Evolutionary conservation across 768 basidiomycete genomes (phyloP).

Genomic region (Rhizopogon salebrosus): DNA sequence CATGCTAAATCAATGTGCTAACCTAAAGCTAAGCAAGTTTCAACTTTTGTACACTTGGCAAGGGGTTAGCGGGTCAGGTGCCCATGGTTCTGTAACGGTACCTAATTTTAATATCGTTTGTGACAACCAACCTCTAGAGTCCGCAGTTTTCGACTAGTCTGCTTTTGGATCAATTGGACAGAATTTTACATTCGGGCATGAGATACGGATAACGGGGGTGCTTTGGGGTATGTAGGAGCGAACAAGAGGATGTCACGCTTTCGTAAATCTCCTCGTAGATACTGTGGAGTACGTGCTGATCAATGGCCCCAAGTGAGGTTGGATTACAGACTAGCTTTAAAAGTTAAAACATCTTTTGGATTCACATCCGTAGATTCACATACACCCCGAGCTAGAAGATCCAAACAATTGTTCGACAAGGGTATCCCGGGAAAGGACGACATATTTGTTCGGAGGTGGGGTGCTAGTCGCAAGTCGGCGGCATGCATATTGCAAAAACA

Average conservation of each 20-base stretch:
- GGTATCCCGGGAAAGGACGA: no score
- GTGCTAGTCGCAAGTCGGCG: not conserved
- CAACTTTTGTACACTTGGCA: not conserved
- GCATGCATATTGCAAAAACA: not conserved
- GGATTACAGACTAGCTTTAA: not conserved
- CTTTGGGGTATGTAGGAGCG: not conserved
- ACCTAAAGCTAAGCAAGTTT: not conserved
- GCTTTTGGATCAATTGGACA: not conserved
- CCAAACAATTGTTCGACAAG: not conserved
- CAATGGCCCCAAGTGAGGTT: no score
- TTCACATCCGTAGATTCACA: no score
- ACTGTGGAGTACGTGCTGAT: not conserved
- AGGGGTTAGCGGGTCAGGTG: not conserved
- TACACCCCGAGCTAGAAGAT: not conserved
- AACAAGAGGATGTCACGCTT: not conserved
- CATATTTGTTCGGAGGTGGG: not conserved
- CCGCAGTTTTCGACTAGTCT: not conserved
- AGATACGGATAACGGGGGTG: not conserved
- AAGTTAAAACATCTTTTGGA: not conserved
- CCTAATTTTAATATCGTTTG: not conserved
- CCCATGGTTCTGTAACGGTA: no score
- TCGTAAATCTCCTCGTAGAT: not conserved
- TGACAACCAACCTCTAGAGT: not conserved
- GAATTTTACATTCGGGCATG: not conserved
- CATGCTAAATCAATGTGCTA: not conserved